phyloP scores from a whole-genome alignment of 345 rosid species.

The Geranium rotundifolium region DNA sequence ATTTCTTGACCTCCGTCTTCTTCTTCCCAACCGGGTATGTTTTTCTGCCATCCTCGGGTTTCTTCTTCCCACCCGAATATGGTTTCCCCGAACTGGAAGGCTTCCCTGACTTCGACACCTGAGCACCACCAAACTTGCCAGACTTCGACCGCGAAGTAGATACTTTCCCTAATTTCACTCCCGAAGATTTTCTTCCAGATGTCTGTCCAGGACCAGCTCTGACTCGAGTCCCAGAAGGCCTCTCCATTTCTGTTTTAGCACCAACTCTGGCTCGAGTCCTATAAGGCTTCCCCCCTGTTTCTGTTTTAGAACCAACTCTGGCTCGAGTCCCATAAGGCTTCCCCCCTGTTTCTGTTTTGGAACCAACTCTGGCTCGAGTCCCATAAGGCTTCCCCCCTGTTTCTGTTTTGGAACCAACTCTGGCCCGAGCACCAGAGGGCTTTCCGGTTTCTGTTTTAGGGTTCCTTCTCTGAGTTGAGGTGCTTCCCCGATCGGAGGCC shows the following conservation, averaged over 20 bases:
- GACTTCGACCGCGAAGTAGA: slow-evolving; percentile 28
- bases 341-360: no score
- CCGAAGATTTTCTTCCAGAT: slow-evolving; percentile 23
- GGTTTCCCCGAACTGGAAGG: slow-evolving; percentile 13
- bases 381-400: no score
- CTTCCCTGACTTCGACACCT: slow-evolving; percentile 16
- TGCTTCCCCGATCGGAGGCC: neutral
- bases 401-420: slow-evolving; percentile 9
- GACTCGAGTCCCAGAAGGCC: no score
- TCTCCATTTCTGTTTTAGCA: no score
- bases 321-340: no score
- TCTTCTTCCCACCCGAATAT: slow-evolving; percentile 9
- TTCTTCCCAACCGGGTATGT: neutral
- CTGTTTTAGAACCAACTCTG: slow-evolving; percentile 2
- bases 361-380: no score
- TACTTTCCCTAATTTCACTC: slow-evolving; percentile 25
- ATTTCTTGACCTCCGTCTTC: slow-evolving; percentile 6
- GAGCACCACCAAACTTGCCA: slow-evolving; percentile 13
- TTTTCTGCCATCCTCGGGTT: neutral
- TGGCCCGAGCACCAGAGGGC: slow-evolving; percentile 14
- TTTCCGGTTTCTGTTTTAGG: slow-evolving; percentile 15
- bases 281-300: no score
- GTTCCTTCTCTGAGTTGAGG: slow-evolving; percentile 18
- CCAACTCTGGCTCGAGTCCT: no score
- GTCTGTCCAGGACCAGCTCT: neutral